These are phyloP conservation scores for Eimeria sp. DNA, from an alignment of 169 alveolate species.

Conservation along the genomic window DNA sequence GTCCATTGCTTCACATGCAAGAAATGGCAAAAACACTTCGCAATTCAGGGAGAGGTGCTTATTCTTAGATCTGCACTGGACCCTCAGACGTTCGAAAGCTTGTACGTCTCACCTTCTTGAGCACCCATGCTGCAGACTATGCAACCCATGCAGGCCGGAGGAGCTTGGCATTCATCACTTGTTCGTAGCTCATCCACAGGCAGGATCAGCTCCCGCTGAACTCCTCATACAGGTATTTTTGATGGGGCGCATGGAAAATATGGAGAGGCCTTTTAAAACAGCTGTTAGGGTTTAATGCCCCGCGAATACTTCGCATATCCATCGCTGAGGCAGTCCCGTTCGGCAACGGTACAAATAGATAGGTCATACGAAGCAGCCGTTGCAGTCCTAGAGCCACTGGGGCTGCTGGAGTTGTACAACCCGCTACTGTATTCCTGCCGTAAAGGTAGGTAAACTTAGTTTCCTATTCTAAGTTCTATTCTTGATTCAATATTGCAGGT, in stretches of 20 bases:
- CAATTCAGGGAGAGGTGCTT: conserved; percentile 34
- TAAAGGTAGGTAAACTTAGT: not conserved
- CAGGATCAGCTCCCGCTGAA: conserved; percentile 33
- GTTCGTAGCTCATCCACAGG: conserved; percentile 58
- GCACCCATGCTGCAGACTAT: not conserved
- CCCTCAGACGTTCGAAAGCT: conserved; percentile 58
- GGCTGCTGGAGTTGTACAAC: conserved; percentile 21
- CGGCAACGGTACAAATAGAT: not conserved
- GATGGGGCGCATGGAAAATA: not conserved
- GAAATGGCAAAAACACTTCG: not conserved
- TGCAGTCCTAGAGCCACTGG: conserved; percentile 35
- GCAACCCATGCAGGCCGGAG: not conserved
- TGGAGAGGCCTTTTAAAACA: not conserved
- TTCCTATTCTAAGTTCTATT: too few species aligned
- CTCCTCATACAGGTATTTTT: conserved; percentile 16
- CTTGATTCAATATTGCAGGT: not conserved
- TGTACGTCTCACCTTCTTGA: not conserved
- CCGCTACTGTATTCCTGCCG: conserved; percentile 61
- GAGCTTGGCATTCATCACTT: conserved; percentile 27
- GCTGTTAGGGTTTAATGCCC: conserved; percentile 7
- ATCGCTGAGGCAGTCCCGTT: not conserved
- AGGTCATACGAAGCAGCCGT: conserved; percentile 6
- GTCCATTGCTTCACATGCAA: not conserved
- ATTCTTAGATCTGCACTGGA: conserved; percentile 50
- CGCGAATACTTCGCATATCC: conserved; percentile 31